phyloP scores from a whole-genome alignment of 208 protist species.

The Pavlovales sp. region DNA sequence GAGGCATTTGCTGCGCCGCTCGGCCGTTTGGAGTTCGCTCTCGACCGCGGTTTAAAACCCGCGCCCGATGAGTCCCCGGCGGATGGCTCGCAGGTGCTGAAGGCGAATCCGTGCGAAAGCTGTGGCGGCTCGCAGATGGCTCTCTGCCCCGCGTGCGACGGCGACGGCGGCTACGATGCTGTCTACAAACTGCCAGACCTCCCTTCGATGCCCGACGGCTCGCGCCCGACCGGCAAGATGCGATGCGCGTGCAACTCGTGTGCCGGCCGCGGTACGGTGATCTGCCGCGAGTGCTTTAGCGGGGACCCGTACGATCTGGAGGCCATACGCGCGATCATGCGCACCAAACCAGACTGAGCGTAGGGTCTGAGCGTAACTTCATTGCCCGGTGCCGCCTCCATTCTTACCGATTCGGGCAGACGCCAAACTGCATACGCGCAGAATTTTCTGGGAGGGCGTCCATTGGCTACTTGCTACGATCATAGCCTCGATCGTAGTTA shows the following conservation, averaged over 20 bases:
- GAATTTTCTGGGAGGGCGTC: no score
- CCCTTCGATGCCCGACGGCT: not conserved
- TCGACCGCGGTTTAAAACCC: not conserved
- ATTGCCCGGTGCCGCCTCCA: no score
- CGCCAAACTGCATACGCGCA: no score
- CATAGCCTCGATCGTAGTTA: no score
- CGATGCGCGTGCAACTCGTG: not conserved
- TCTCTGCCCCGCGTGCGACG: not conserved
- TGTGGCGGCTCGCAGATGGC: not conserved
- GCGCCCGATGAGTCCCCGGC: no score
- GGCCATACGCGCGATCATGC: not conserved
- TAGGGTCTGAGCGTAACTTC: no score
- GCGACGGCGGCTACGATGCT: not conserved
- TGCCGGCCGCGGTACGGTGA: not conserved
- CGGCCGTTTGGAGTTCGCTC: slow-evolving; percentile 17
- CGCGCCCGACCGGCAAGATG: no score
- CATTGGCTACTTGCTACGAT: no score
- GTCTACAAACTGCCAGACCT: not conserved
- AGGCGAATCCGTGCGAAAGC: not conserved
- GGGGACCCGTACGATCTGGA: not conserved
- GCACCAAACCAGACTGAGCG: not conserved
- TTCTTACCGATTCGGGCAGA: no score
- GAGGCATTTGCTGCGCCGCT: not conserved
- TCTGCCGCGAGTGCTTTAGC: slow-evolving; percentile 2
- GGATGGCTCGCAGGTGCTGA: no score